These are phyloP conservation scores for Saprolegnia parasitica DNA, from an alignment of 352 stramenopile genomes.

Conservation along the genomic window DNA sequence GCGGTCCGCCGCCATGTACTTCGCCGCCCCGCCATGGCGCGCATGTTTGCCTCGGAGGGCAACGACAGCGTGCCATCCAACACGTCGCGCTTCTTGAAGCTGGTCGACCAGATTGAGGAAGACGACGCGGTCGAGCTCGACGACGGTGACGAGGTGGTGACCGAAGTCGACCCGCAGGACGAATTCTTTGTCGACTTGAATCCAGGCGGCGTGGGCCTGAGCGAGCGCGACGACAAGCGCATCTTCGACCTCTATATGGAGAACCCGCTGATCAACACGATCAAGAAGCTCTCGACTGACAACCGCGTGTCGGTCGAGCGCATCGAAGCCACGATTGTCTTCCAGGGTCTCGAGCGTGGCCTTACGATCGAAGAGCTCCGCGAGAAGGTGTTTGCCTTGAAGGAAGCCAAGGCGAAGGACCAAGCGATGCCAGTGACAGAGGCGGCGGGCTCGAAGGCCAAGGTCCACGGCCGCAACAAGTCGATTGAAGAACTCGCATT, in stretches of 20 bases:
- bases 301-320: slow-evolving; percentile 66
- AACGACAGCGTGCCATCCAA: slow-evolving; percentile 16
- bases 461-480: slow-evolving; percentile 38
- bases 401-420: slow-evolving; percentile 49
- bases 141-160: slow-evolving; percentile 41
- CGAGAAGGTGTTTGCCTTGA: slow-evolving; percentile 40
- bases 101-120: slow-evolving; percentile 60
- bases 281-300: slow-evolving; percentile 75
- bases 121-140: slow-evolving; percentile 65
- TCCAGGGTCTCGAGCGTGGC: slow-evolving; percentile 64
- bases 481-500: background rate
- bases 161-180: slow-evolving; percentile 27
- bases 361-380: slow-evolving; percentile 55
- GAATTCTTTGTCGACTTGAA: slow-evolving; percentile 49
- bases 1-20: background rate
- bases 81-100: slow-evolving; percentile 66
- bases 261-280: slow-evolving; percentile 81
- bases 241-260: slow-evolving; percentile 82
- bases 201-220: slow-evolving; percentile 58
- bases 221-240: slow-evolving; percentile 64
- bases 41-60: background rate
- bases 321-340: slow-evolving; percentile 74
- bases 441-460: slow-evolving; percentile 36
- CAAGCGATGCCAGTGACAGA: slow-evolving; percentile 47
- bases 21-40: background rate